Base-by-base conservation (phyloP, 192 early-diverging fungal genomes). In the Gonapodya sp. region DNA sequence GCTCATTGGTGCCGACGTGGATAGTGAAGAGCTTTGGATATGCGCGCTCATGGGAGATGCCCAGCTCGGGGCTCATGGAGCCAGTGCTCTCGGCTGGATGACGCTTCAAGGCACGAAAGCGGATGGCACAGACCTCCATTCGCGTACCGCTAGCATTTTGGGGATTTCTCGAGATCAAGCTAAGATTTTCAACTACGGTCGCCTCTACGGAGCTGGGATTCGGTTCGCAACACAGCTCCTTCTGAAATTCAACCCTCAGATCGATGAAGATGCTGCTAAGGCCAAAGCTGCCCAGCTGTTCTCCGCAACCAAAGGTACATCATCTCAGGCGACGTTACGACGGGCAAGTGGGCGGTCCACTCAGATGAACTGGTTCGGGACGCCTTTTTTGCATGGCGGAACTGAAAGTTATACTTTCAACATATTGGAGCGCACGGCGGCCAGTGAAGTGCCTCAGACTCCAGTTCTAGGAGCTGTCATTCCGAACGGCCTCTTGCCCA, bases 21-120 rank as follows among this genome's bases (percentile, higher is more conserved):
- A 99, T 80, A 93, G 92, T 0, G 94, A 99, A 82, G 97, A 99
- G 85, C 89, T 99, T 33, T 99, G 97, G 97, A 96, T 99, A 79
- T 92, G 95, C 14, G 94, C 94, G 83, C 81, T 98, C 18, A 91
- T 99, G 80, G 96, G 96, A 34, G 97, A 98, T 84, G 91, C 96
- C 31, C 95, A 96, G 87, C 95, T 99, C 83, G 88, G 92, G 14
- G 92, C 94, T 82, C 96, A 97, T 80, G 97, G 97, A 1, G 92
- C 92, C 0, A 96, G 95, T 0, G 95, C 97, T 0, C 86, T 99
- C 35, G 96, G 97, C 0, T 99, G 96, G 92, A 98, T 99, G 97
- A 99, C 95, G 0, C 85, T 99, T 36, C 96, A 99, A 84, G 97
- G 97, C 0, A 94, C 91, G 0, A 99, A 99, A 87, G 79, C 90